Percentiles rank a stretch among this genome's conserved stretches.
Conservation (phyloP, 371 early-diverging fungal species). For the Nematocida sp. region DNA sequence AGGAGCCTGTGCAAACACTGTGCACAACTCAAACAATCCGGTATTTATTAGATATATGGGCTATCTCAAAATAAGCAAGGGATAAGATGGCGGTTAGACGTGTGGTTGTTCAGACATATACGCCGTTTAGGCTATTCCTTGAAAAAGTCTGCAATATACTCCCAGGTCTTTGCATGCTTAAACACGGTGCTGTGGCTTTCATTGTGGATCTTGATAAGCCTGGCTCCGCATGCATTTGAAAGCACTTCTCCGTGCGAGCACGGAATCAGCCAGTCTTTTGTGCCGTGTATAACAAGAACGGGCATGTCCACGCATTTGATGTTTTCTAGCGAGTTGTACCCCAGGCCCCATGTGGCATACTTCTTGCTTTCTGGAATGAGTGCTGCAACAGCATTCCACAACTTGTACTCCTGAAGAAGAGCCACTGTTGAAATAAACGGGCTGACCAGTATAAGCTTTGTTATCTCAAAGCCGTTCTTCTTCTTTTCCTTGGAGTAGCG, state of each 20-base stretch:
- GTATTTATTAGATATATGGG: too few relatives aligned
- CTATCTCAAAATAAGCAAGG: too few relatives aligned
- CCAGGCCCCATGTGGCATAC: slow-evolving; percentile 32
- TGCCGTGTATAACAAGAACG: slow-evolving; percentile 51
- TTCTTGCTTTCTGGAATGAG: slow-evolving; percentile 34
- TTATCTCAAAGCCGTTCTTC: neutral
- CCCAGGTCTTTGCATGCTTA: slow-evolving; percentile 33
- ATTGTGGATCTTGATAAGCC: slow-evolving; percentile 29
- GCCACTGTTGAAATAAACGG: slow-evolving; percentile 46
- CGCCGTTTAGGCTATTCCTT: too few relatives aligned
- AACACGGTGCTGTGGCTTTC: slow-evolving; percentile 33
- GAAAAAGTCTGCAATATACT: slow-evolving; percentile 4
- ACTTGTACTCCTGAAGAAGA: slow-evolving; percentile 30
- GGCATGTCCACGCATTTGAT: slow-evolving; percentile 35
- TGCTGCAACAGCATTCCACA: slow-evolving; percentile 21
- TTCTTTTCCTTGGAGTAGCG: neutral
- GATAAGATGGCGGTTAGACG: too few relatives aligned
- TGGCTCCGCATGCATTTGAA: slow-evolving; percentile 7
- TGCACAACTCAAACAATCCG: too few relatives aligned
- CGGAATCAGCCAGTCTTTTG: slow-evolving; percentile 49
- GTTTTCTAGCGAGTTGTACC: slow-evolving; percentile 50
- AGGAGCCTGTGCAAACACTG: too few relatives aligned
- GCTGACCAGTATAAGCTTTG: slow-evolving; percentile 45
- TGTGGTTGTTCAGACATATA: too few relatives aligned
- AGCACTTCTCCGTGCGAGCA: slow-evolving; percentile 32